A percentile compares a stretch with the other conserved stretches of the same genome.
phyloP scores from a whole-genome alignment of 805 yeast genomes.

The Candida hispaniensis region DNA sequence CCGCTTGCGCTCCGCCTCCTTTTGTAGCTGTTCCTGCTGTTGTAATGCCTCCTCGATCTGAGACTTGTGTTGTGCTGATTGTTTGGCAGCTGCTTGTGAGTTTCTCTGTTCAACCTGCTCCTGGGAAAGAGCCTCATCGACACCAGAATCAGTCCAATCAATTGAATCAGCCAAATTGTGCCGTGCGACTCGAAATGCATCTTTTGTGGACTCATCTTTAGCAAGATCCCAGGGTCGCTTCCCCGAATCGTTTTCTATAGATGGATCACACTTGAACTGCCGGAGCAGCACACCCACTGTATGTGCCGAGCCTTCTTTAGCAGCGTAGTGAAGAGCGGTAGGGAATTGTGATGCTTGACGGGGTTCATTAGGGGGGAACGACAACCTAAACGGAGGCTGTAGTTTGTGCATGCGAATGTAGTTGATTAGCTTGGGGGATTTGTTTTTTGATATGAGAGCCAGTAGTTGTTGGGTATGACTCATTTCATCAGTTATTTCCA shows the following conservation, averaged over 20 bases:
- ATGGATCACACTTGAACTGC: constrained; percentile 62
- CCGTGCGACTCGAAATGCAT: constrained; percentile 61
- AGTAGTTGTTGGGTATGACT: constrained; percentile 49
- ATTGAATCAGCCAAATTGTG: constrained; percentile 48
- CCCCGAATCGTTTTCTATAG: constrained; percentile 40
- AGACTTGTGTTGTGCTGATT: constrained; percentile 20
- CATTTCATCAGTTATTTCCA: no score
- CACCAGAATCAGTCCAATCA: constrained; percentile 60
- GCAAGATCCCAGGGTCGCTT: constrained; percentile 64
- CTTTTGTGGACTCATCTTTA: constrained; percentile 28
- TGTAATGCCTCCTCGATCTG: constrained; percentile 28
- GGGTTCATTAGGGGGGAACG: constrained; percentile 2
- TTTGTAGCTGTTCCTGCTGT: constrained; percentile 70
- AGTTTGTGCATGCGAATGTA: constrained; percentile 51
- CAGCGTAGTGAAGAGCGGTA: constrained; percentile 67
- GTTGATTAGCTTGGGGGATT: constrained; percentile 60
- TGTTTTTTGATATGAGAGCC: constrained; percentile 54
- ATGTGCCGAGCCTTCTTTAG: constrained; percentile 54
- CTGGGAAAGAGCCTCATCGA: constrained; percentile 42
- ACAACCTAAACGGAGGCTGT: constrained; percentile 23
- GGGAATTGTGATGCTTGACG: constrained; percentile 40
- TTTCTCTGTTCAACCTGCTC: constrained; percentile 27
- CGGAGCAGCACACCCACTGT: constrained; percentile 52
- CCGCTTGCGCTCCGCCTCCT: constrained; percentile 68
- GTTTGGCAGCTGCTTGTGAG: no score